These are phyloP conservation scores for Aureobasidium uvarum DNA, from an alignment of 2,329 filamentous ascomycete species.

Conservation along the genomic window DNA sequence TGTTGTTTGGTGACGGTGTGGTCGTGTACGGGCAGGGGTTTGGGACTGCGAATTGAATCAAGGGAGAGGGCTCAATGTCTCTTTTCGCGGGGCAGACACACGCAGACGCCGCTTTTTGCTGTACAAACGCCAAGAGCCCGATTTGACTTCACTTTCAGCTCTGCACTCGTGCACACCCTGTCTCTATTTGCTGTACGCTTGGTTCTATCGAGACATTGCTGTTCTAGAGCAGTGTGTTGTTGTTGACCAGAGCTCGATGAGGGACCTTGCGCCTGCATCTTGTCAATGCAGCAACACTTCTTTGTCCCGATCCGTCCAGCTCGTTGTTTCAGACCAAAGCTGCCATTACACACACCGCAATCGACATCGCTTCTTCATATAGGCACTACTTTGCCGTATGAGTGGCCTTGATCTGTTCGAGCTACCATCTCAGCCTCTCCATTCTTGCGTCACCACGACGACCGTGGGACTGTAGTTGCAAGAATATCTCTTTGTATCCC, in stretches of 20 bases:
- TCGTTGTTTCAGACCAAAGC: constrained; percentile 16
- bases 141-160: not conserved
- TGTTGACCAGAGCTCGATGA: not conserved
- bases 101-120: constrained; percentile 2
- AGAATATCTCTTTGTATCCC: not conserved
- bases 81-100: constrained; percentile 20
- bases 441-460: not conserved
- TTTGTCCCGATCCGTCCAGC: constrained; percentile 4
- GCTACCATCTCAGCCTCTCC: not conserved
- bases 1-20: constrained; percentile 13
- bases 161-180: not conserved
- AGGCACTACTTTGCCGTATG: not conserved
- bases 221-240: not conserved
- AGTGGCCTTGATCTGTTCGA: not conserved
- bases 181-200: not conserved
- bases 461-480: not conserved
- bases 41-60: constrained; percentile 12
- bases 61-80: not conserved
- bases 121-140: constrained; percentile 3
- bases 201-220: not conserved
- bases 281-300: not conserved
- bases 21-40: constrained; percentile 6
- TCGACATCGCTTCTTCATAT: not conserved
- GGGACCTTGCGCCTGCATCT: not conserved
- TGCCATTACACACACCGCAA: constrained; percentile 12